Base-by-base conservation (phyloP, 2,329 filamentous ascomycete species). In the Botrytis porri region DNA sequence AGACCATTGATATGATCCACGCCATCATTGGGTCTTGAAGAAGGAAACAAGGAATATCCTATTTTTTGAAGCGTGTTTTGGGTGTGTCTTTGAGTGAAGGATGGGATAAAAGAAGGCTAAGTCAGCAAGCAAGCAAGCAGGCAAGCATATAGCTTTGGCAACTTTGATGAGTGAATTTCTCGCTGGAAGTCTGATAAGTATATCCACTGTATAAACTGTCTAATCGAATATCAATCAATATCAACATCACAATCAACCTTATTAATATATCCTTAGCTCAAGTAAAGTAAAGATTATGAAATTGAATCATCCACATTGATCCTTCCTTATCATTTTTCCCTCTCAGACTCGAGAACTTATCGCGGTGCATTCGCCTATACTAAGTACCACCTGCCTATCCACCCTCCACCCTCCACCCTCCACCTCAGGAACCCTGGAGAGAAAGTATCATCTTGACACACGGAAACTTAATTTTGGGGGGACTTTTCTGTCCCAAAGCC, bases 321-420 rank as follows among this genome's bases (percentile, higher is more conserved):
- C 54, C 35, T 59, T 60, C 51, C 48, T 54, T 54, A 54, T 54
- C 48, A 54, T 16, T n/a, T 51, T n/a, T 54, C 48, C 48, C 25
- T 54, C 48, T 54, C n/a, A 63, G 57, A 71, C 70, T 71, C 70
- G 70, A 71, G n/a, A n/a, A 71, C 61, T 71, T 71, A 71, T 71
- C 70, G 70, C 61, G 18, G n/a, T 71, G 61, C 61, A 71, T 54
- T 66, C 61, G 61, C 37, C 37, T 70, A 45, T 3, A 48, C 7
- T 29, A n/a, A 16, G 43, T 57, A 57, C 51, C n/a, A 25, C 22
- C 64, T 10, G 12, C 14, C 45, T 14, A n/a, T 51, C 25, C 48
- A 48, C 45, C 45, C 22, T 48, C 45, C 22, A 48, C 45, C 45
- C 45, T 48, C 22, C 45, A 48, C 45, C 9, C 45, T 51, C 45